These are phyloP conservation scores for Phanerochaete carnosa DNA, from an alignment of 768 basidiomycete species.

Conservation along the genomic window DNA sequence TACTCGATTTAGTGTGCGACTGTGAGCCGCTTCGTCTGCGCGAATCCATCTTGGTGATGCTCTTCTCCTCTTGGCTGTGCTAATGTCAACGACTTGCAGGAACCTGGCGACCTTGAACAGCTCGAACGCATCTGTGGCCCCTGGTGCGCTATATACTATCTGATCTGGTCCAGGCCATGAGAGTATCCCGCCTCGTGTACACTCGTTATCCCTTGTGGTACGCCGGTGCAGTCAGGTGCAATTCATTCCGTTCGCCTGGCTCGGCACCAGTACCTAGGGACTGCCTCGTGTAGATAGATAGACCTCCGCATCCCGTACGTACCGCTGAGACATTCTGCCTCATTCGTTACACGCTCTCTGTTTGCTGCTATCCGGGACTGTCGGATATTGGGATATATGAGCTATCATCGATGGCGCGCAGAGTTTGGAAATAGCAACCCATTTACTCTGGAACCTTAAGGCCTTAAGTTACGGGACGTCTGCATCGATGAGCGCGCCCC, in stretches of 20 bases:
- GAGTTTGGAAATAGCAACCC: too few relatives aligned
- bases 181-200: background rate
- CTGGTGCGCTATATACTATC: background rate
- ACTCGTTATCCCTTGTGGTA: background rate
- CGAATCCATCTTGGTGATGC: background rate
- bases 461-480: too few relatives aligned
- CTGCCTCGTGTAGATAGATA: conserved; percentile 3
- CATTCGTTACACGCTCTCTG: too few relatives aligned
- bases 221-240: background rate
- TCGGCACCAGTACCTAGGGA: background rate
- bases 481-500: too few relatives aligned
- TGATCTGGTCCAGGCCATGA: background rate
- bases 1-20: background rate
- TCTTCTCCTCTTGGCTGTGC: background rate
- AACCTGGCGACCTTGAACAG: background rate
- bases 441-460: too few relatives aligned
- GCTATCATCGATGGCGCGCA: too few relatives aligned
- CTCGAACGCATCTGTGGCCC: background rate
- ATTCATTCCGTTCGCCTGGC: background rate
- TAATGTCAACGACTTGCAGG: too few relatives aligned
- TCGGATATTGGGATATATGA: too few relatives aligned
- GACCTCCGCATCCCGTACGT: background rate
- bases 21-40: background rate
- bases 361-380: too few relatives aligned
- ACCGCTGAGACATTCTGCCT: background rate